A percentile compares a stretch with the other conserved stretches of the same genome.
Evolutionary conservation across 257 asterid species (phyloP).

Genomic region (Lycium barbarum): DNA sequence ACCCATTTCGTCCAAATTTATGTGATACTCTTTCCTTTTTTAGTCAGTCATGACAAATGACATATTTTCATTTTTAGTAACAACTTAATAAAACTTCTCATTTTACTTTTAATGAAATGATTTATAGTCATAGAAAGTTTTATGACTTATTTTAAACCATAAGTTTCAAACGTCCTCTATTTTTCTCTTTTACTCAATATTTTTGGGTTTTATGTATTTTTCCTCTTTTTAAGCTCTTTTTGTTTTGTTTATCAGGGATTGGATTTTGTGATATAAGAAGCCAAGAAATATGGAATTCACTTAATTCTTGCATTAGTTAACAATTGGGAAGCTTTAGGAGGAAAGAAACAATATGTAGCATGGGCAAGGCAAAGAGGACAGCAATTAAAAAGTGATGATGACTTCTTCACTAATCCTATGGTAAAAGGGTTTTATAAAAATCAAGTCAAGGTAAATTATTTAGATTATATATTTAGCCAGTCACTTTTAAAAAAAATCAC

Average conservation of each 20-base stretch:
- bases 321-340: conserved; percentile 42
- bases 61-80: no score
- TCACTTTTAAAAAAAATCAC: no score
- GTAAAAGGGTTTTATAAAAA: conserved; percentile 40
- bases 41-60: no score
- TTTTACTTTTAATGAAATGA: no score
- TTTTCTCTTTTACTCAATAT: background rate
- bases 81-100: no score
- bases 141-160: no score
- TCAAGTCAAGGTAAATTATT: conserved; percentile 36
- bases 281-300: conserved; percentile 37
- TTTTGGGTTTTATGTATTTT: background rate
- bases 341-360: conserved; percentile 42
- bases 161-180: no score
- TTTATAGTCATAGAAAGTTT: no score
- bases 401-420: conserved; percentile 38
- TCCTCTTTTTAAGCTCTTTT: background rate
- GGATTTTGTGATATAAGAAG: conserved; percentile 44
- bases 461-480: background rate
- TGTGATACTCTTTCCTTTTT: no score
- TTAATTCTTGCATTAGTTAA: conserved; percentile 43
- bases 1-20: no score
- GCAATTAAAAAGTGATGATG: conserved; percentile 40
- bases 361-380: conserved; percentile 43
- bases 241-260: conserved; percentile 33